Evolutionary conservation across 805 yeast genomes (phyloP).

Genomic region (Wickerhamomyces chaumierensis): DNA sequence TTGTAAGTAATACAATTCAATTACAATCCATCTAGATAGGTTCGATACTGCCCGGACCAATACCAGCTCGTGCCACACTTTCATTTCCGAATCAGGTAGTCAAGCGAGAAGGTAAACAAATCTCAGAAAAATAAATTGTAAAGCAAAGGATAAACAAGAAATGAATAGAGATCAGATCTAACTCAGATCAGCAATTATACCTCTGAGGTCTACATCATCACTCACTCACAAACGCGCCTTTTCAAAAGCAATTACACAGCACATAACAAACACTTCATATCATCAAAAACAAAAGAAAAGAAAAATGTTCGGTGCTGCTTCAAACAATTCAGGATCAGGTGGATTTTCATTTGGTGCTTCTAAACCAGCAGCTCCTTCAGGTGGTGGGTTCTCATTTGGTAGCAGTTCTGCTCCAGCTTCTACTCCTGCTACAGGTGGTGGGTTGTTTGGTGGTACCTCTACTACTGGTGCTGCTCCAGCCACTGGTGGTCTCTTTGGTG

Average conservation of each 20-base stretch:
- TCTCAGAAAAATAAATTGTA: background rate
- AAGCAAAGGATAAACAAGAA: background rate
- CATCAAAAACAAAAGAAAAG: background rate
- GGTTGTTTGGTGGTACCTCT: conserved; percentile 2
- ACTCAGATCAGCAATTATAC: background rate
- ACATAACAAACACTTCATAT: too few species aligned
- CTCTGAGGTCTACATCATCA: too few species aligned
- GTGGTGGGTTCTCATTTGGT: conserved; percentile 4
- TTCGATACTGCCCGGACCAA: too few species aligned
- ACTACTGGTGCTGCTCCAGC: background rate
- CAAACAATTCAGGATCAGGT: conserved; percentile 1
- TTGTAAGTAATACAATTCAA: too few species aligned
- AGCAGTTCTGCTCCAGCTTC: too few species aligned
- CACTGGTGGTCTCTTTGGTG: conserved; percentile 18
- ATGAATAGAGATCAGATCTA: background rate
- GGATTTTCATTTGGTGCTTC: conserved; percentile 7
- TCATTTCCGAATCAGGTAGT: conserved; percentile 4
- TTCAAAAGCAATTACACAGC: too few species aligned
- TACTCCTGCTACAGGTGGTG: conserved; percentile 13
- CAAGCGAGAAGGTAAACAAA: conserved; percentile 2
- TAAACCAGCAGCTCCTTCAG: conserved; percentile 5
- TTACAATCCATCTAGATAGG: too few species aligned
- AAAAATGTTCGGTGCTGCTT: conserved; percentile 7
- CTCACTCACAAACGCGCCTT: too few species aligned
- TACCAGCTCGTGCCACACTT: too few species aligned